Evolutionary conservation across 2,329 filamentous ascomycete genomes (phyloP), one percentile per base, ranked within the genome.

Genomic region (Cercospora sesami): DNA sequence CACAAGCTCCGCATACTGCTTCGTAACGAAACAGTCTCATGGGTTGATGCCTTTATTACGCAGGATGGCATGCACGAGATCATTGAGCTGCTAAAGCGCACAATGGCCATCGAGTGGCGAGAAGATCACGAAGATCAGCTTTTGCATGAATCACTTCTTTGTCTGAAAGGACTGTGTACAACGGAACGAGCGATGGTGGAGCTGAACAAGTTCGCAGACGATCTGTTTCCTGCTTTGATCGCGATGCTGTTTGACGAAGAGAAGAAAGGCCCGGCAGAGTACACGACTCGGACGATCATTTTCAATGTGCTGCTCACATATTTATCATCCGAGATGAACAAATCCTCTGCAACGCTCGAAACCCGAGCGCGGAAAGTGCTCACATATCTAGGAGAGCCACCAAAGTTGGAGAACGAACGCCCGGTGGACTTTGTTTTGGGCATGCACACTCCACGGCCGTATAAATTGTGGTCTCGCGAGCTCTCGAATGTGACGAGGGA

Each of bases 191-290:
- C 93, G 1, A 85, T 97, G 75, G 87, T 91, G 72, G 91, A 94
- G 76, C 86, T 99, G 7, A 87, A 91, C 72, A 87, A 88, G 9
- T 92, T 97, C 66, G 92, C 96, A 73, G 83, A 85, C 5, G 90
- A 90, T 0, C 85, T 99, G 8, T 97, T 98, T 76, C 93, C 94
- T 1, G 91, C 92, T 28, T 83, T 99, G 58, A 81, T 98, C 58
- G 87, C 87, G 67, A 93, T 98, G 90, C 85, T 98, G 48, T 98
- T 98, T 75, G 94, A 97, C 75, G 92, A 96, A n/a, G 94, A 98
- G 78, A 96, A 94, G 83, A 98, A 98, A 79, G 95, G 95, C 0
- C 95, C 95, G 0, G 96, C 92, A 82, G 95, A 99, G 79, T 99
- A 97, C 79, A 95, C 91, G 4, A 98, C 95, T 12, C 90, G 95